Conservation (phyloP, 768 basidiomycete genomes). For the Boletus insuetus region DNA sequence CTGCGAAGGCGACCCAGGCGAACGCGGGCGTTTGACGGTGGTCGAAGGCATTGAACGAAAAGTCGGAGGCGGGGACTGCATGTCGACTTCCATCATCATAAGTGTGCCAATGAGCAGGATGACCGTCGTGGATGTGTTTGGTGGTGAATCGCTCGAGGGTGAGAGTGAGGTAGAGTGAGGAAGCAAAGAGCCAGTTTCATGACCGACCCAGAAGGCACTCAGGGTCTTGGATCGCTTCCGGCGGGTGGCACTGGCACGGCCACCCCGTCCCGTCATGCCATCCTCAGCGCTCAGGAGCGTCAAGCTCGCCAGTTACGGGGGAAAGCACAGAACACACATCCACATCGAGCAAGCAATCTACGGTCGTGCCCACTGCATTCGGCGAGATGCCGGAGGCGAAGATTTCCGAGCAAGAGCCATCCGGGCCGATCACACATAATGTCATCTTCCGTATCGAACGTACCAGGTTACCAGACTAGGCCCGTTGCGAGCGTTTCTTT, state of each 20-base stretch:
- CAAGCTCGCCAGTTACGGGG: too few species aligned
- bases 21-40: slow-evolving; percentile 54
- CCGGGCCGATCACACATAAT: too few species aligned
- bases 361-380: too few species aligned
- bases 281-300: too few species aligned
- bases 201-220: neutral
- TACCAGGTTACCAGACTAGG: too few species aligned
- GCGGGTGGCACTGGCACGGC: neutral
- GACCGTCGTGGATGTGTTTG: neutral
- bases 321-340: too few species aligned
- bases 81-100: slow-evolving; percentile 54
- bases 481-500: too few species aligned
- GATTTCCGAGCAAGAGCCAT: too few species aligned
- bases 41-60: slow-evolving; percentile 37
- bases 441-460: too few species aligned
- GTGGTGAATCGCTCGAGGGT: neutral
- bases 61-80: slow-evolving; percentile 42
- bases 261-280: neutral
- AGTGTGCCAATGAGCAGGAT: neutral
- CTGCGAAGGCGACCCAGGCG: slow-evolving; percentile 47
- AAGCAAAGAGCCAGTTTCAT: neutral
- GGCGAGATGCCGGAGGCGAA: too few species aligned
- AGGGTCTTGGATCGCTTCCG: too few species aligned
- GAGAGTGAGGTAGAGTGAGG: neutral
- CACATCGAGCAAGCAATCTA: too few species aligned